Base-by-base conservation (phyloP, 805 yeast genomes). In the Candida germanica region DNA sequence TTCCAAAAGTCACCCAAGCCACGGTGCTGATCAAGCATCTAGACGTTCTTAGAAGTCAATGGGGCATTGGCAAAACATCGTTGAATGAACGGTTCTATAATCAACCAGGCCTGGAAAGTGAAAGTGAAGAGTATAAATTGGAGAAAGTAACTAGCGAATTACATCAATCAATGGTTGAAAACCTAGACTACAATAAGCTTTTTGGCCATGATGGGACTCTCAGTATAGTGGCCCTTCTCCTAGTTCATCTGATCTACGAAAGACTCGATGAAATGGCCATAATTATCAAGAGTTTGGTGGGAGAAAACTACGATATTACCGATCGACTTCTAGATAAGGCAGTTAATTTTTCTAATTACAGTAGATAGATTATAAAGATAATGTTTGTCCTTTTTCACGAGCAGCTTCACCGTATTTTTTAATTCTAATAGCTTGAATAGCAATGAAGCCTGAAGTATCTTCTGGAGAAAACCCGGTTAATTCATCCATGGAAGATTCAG, bases 401-500 rank as follows among this genome's bases (percentile, higher is more conserved):
- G 88, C 95, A 56, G 93, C 77, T 70, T 88, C 94, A 64, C 98
- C 98, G 64, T 87, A 93, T 72, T 93, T 93, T 78, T 93, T 93
- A 64, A 91, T 86, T 77, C 98, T 87, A 66, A 93, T 93, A 45
- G 98, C 87, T 75, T 93, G 97, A 53, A 93, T 95, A 50, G 96
- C 87, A 66, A 93, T 93, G 78, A 93, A 93, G 38, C 98, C 98
- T 43, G 94, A 72, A 42, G 98, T 87, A 64, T 91, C 98, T 63
- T 85, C 88, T 47, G 98, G 98, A 55, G 86, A 83, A 77, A 93
- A 93, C 42, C 96, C 98, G 40, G 97, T 88, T 58, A 93, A 80
- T 71, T 93, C 98, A 68, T 93, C 98, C 98, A 93, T 93, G 9
- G 98, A 91, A 11, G 97, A 89, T 67, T 91, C 97, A 38, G 96